Evolutionary conservation across 2,329 filamentous ascomycete species (phyloP).

Genomic region (Pyrenophora tritici-repentis): DNA sequence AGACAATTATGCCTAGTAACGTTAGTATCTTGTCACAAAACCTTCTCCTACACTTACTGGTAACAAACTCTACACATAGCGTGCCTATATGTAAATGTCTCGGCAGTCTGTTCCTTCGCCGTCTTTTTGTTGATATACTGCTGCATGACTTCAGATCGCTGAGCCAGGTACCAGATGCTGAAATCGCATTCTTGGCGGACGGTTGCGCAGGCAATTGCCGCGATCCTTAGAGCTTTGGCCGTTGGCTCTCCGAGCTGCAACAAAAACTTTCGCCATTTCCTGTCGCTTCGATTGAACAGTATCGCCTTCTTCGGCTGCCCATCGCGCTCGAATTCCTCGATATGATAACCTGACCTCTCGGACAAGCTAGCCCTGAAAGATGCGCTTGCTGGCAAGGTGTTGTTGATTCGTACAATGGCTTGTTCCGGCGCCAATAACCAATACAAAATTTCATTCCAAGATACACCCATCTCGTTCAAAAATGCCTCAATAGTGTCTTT

Average conservation of each 20-base stretch:
- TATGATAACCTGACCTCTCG: slow-evolving; percentile 33
- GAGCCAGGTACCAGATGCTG: slow-evolving; percentile 50
- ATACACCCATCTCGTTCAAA: slow-evolving; percentile 42
- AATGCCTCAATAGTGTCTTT: slow-evolving; percentile 43
- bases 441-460: slow-evolving; percentile 46
- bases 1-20: slow-evolving; percentile 44
- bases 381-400: background rate
- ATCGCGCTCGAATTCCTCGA: slow-evolving; percentile 18
- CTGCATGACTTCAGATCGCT: slow-evolving; percentile 29
- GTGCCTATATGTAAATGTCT: slow-evolving; percentile 25
- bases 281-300: slow-evolving; percentile 31
- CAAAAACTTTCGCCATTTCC: slow-evolving; percentile 42
- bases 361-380: slow-evolving; percentile 18
- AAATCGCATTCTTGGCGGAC: slow-evolving; percentile 45
- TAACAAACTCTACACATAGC: slow-evolving; percentile 40
- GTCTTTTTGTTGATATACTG: slow-evolving; percentile 10
- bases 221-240: slow-evolving; percentile 30
- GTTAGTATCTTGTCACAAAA: slow-evolving; percentile 1
- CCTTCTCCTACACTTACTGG: slow-evolving; percentile 25
- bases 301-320: slow-evolving; percentile 4
- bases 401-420: slow-evolving; percentile 18
- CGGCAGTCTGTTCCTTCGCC: background rate
- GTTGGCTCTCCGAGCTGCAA: slow-evolving; percentile 33
- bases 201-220: slow-evolving; percentile 45
- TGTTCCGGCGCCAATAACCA: slow-evolving; percentile 46